phyloP scores from a whole-genome alignment of 352 stramenopile genomes.

The Hyphochytrium catenoides region DNA sequence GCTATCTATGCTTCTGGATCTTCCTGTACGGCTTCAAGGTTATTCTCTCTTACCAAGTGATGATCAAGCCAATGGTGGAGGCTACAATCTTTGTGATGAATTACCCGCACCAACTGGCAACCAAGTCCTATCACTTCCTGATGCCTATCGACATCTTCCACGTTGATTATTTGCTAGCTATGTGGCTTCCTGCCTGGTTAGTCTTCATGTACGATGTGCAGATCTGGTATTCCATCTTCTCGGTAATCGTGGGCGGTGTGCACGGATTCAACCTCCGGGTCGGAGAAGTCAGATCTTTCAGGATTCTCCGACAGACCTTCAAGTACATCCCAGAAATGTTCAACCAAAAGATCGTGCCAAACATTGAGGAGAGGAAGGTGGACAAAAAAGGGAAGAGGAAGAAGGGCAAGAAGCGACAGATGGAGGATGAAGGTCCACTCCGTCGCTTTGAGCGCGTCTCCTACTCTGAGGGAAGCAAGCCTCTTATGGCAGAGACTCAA shows the following conservation, averaged over 20 bases:
- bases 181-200: constrained; percentile 51
- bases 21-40: constrained; percentile 41
- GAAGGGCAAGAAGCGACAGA: constrained; percentile 14
- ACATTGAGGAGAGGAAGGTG: constrained; percentile 29
- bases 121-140: constrained; percentile 58
- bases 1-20: constrained; percentile 56
- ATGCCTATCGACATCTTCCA: constrained; percentile 53
- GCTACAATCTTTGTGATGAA: constrained; percentile 55
- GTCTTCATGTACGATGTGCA: constrained; percentile 62
- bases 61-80: constrained; percentile 54
- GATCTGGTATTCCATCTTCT: constrained; percentile 56
- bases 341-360: constrained; percentile 62
- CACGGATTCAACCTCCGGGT: constrained; percentile 57
- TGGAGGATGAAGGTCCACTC: constrained; percentile 29
- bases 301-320: constrained; percentile 45
- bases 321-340: constrained; percentile 60
- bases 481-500: constrained; percentile 47
- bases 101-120: constrained; percentile 30
- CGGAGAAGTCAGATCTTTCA: constrained; percentile 51
- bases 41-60: constrained; percentile 57
- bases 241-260: constrained; percentile 44
- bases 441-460: constrained; percentile 50
- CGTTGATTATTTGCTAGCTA: constrained; percentile 48
- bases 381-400: constrained; percentile 37
- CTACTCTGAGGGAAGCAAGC: constrained; percentile 45